Evolutionary conservation across 345 rosid genomes (phyloP).

Genomic region (Eucalyptus cloeziana): DNA sequence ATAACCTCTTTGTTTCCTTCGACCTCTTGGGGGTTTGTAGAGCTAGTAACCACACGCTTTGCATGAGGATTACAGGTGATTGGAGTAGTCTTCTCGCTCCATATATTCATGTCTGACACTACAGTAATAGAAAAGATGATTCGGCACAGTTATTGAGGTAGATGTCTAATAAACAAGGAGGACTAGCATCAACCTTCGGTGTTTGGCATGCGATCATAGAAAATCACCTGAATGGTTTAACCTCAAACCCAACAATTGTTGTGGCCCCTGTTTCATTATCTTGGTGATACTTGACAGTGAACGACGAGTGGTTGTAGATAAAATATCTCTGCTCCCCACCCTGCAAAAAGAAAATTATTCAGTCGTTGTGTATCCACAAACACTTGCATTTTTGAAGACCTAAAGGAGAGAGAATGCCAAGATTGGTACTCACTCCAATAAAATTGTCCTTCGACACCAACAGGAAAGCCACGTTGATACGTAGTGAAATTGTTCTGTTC

Average conservation of each 20-base stretch:
- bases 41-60: constrained; percentile 49
- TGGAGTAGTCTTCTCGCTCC: constrained; percentile 55
- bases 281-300: constrained; percentile 67
- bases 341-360: constrained; percentile 17
- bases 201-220: neutral
- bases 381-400: neutral
- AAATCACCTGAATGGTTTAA: constrained; percentile 70
- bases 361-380: neutral
- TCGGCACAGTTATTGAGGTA: neutral
- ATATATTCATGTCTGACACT: constrained; percentile 72
- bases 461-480: constrained; percentile 51
- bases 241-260: constrained; percentile 88
- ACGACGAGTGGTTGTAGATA: constrained; percentile 70
- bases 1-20: constrained; percentile 54
- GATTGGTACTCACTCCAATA: constrained; percentile 33
- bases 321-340: constrained; percentile 69
- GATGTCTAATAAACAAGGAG: neutral
- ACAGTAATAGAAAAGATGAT: constrained; percentile 4
- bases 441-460: constrained; percentile 52
- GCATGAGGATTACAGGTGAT: constrained; percentile 87
- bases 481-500: constrained; percentile 31
- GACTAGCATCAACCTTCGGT: neutral
- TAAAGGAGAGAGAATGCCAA: neutral
- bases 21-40: constrained; percentile 76
- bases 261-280: constrained; percentile 42